phyloP scores from a whole-genome alignment of 257 asterid genomes.

The Gentiana straminea region DNA sequence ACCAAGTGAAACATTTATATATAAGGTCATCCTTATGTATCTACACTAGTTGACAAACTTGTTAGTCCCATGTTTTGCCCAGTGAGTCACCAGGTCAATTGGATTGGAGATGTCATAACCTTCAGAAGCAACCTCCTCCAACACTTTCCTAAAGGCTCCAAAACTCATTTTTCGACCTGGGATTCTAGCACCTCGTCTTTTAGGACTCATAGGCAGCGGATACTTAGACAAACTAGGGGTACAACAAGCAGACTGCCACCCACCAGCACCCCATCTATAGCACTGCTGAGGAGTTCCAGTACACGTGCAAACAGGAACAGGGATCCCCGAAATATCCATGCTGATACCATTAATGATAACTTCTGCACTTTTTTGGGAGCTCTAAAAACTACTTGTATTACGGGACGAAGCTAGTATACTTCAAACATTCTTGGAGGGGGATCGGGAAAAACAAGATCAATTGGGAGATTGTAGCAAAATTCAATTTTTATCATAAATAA shows the following conservation, averaged over 20 bases:
- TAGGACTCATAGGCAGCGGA: slow-evolving; percentile 93
- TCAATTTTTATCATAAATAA: too few relatives aligned
- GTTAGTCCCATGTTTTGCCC: slow-evolving; percentile 99
- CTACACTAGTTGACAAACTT: slow-evolving; percentile 67
- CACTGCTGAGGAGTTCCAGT: slow-evolving; percentile 89
- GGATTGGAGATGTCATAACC: slow-evolving; percentile 69
- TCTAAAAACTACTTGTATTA: slow-evolving; percentile 8
- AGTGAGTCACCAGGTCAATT: slow-evolving; percentile 78
- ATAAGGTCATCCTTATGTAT: slow-evolving; percentile 33
- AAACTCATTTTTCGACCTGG: slow-evolving; percentile 99
- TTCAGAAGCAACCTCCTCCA: slow-evolving; percentile 79
- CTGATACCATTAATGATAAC: slow-evolving; percentile 77
- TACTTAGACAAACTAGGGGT: slow-evolving; percentile 86
- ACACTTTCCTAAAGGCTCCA: slow-evolving; percentile 92
- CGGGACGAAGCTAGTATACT: too few relatives aligned
- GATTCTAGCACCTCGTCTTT: slow-evolving; percentile 88
- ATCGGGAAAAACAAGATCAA: too few relatives aligned
- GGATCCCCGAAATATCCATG: slow-evolving; percentile 80
- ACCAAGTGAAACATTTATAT: slow-evolving; percentile 17
- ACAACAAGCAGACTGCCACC: slow-evolving; percentile 98
- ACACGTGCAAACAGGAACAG: slow-evolving; percentile 88
- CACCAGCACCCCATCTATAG: slow-evolving; percentile 97
- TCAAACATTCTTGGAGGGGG: too few relatives aligned
- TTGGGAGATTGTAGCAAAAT: too few relatives aligned
- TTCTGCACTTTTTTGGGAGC: slow-evolving; percentile 62